Conservation (phyloP, 805 yeast species). For the Pichia manshurica region DNA sequence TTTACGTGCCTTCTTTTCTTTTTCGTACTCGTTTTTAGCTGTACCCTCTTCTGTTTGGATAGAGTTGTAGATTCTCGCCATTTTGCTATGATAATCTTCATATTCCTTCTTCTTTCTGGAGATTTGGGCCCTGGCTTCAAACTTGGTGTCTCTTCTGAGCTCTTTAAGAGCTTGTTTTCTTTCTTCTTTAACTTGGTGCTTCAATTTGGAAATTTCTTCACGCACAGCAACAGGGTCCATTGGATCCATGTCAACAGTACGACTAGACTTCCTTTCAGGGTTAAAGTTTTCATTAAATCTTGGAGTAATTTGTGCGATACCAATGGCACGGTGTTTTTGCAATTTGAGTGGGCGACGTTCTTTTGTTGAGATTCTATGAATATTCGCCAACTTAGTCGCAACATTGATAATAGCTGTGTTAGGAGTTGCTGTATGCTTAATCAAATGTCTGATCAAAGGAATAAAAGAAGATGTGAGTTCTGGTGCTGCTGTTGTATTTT, state of each 20-base stretch:
- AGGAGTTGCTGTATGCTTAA: slow-evolving; percentile 31
- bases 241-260: slow-evolving; percentile 14
- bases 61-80: slow-evolving; percentile 79
- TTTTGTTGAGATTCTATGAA: slow-evolving; percentile 41
- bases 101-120: slow-evolving; percentile 69
- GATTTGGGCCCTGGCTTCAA: slow-evolving; percentile 81
- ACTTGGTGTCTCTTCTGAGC: slow-evolving; percentile 80
- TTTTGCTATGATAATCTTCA: slow-evolving; percentile 78
- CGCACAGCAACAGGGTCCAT: slow-evolving; percentile 78
- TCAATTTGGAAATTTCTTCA: slow-evolving; percentile 78
- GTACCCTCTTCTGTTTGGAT: slow-evolving; percentile 94
- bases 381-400: slow-evolving; percentile 41
- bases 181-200: slow-evolving; percentile 84
- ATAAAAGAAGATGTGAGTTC: slow-evolving; percentile 52
- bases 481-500: slow-evolving; percentile 52
- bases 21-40: slow-evolving; percentile 86
- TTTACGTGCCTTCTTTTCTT: slow-evolving; percentile 63
- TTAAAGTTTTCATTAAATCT: slow-evolving; percentile 93
- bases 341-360: slow-evolving; percentile 67
- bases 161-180: slow-evolving; percentile 84
- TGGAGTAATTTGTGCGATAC: slow-evolving; percentile 82
- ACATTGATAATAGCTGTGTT: slow-evolving; percentile 32
- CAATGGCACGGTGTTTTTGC: slow-evolving; percentile 78
- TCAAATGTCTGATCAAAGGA: slow-evolving; percentile 36
- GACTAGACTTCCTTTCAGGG: slow-evolving; percentile 77